phyloP scores from a whole-genome alignment of 352 stramenopile species.

The Globisporangium camurandrum region DNA sequence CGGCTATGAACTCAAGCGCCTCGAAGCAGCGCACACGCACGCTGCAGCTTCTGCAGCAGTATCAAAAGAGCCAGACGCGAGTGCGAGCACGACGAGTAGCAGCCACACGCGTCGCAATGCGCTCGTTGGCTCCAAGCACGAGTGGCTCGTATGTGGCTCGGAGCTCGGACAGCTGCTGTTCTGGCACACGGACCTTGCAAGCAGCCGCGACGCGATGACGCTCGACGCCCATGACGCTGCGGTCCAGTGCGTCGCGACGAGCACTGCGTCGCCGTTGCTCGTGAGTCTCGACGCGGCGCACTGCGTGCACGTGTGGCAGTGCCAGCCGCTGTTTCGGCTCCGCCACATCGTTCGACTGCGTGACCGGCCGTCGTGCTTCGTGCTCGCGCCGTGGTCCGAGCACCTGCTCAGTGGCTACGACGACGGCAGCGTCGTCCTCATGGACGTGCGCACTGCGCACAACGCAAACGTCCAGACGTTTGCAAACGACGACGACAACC shows the following conservation, averaged over 20 bases:
- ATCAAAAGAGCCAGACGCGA: too few species aligned
- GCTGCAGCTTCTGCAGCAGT: background rate
- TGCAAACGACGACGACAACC: slow-evolving; percentile 34
- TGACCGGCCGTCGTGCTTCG: slow-evolving; percentile 42
- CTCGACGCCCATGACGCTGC: slow-evolving; percentile 48
- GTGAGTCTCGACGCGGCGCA: slow-evolving; percentile 43
- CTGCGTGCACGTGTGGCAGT: slow-evolving; percentile 43
- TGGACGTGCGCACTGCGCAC: slow-evolving; percentile 27
- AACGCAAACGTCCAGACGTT: slow-evolving; percentile 22
- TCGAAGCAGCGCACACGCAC: slow-evolving; percentile 5
- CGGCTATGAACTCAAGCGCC: slow-evolving; percentile 10
- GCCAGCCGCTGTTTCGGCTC: slow-evolving; percentile 48
- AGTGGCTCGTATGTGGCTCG: slow-evolving; percentile 61
- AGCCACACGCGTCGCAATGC: slow-evolving; percentile 11
- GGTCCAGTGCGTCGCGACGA: slow-evolving; percentile 32
- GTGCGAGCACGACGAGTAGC: background rate
- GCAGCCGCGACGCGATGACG: slow-evolving; percentile 29
- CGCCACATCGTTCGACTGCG: slow-evolving; percentile 41
- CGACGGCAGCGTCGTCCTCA: slow-evolving; percentile 45
- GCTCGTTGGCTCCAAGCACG: slow-evolving; percentile 36
- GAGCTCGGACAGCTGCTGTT: slow-evolving; percentile 63
- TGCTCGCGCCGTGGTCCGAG: slow-evolving; percentile 40
- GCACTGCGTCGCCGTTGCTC: slow-evolving; percentile 35
- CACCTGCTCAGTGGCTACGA: slow-evolving; percentile 54
- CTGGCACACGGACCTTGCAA: slow-evolving; percentile 50